phyloP scores from a whole-genome alignment of 2,329 filamentous ascomycete genomes.

The Microdochium bolleyi region DNA sequence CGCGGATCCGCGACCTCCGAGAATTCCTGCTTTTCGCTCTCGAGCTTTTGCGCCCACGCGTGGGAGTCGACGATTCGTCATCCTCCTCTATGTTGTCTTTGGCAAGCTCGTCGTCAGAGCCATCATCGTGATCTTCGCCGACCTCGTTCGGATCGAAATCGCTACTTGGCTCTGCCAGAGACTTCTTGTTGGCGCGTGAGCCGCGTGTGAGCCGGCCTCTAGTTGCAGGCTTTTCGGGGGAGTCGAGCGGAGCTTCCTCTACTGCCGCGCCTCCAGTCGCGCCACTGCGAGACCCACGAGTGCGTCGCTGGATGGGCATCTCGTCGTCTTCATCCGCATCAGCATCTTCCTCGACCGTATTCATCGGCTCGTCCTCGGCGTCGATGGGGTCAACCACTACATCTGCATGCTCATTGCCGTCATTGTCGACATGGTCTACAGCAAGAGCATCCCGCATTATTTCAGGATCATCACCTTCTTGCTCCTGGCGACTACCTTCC shows the following conservation, averaged over 20 bases:
- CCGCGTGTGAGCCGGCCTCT: slow-evolving; percentile 40
- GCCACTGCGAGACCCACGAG: slow-evolving; percentile 22
- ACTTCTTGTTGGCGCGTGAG: slow-evolving; percentile 35
- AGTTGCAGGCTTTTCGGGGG: slow-evolving; percentile 19
- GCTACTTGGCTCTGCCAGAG: slow-evolving; percentile 46
- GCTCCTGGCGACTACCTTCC: slow-evolving; percentile 33
- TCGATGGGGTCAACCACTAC: slow-evolving; percentile 13
- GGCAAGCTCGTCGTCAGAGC: slow-evolving; percentile 44
- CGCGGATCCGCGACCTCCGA: slow-evolving; percentile 37
- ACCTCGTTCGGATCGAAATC: slow-evolving; percentile 55
- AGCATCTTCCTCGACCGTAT: slow-evolving; percentile 22
- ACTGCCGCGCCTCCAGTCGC: slow-evolving; percentile 8
- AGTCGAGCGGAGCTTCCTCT: slow-evolving; percentile 12
- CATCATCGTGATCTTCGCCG: slow-evolving; percentile 48
- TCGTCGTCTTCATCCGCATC: slow-evolving; percentile 37
- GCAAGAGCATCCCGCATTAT: slow-evolving; percentile 1
- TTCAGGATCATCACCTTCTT: slow-evolving; percentile 9
- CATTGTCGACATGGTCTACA: slow-evolving; percentile 1
- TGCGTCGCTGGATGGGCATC: slow-evolving; percentile 37
- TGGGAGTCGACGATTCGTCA: slow-evolving; percentile 39
- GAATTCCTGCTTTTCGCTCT: slow-evolving; percentile 30
- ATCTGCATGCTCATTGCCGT: slow-evolving; percentile 18
- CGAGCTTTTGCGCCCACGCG: slow-evolving; percentile 34
- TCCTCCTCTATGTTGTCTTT: slow-evolving; percentile 30
- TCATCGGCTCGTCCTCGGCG: slow-evolving; percentile 18